A percentile compares a stretch with the other conserved stretches of the same genome.
Evolutionary conservation across 2,329 filamentous ascomycete species (phyloP).

Genomic region (Aspergillus flavus): DNA sequence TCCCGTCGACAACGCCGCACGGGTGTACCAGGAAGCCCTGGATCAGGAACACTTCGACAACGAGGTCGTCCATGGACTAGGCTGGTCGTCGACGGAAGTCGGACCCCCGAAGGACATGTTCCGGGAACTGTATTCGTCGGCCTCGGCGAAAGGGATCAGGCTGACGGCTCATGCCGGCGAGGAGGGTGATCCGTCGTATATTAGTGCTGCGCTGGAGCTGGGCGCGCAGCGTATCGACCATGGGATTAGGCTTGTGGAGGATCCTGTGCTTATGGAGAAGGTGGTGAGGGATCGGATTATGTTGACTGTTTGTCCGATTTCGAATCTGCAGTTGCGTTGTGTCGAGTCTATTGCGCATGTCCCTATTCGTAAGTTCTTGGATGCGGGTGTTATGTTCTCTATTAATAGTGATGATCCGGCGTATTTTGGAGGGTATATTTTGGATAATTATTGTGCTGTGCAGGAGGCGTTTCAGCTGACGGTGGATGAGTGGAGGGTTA

Average conservation of each 20-base stretch:
- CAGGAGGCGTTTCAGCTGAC: constrained; percentile 69
- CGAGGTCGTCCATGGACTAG: constrained; percentile 63
- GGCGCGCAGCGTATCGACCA: constrained; percentile 72
- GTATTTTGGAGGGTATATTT: constrained; percentile 75
- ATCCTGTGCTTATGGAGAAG: constrained; percentile 59
- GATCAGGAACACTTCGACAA: constrained; percentile 44
- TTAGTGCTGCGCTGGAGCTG: constrained; percentile 66
- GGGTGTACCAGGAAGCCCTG: constrained; percentile 44
- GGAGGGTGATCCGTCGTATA: constrained; percentile 70
- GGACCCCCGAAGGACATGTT: constrained; percentile 62
- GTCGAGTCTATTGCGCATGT: constrained; percentile 57
- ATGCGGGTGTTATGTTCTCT: constrained; percentile 66
- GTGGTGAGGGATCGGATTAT: constrained; percentile 62
- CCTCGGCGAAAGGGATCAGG: constrained; percentile 55
- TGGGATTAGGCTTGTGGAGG: constrained; percentile 66
- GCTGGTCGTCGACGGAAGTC: constrained; percentile 66
- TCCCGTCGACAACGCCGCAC: constrained; percentile 59
- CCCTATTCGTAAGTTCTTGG: constrained; percentile 65
- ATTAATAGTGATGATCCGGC: constrained; percentile 76
- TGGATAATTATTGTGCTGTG: constrained; percentile 75
- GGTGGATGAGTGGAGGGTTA: constrained; percentile 66
- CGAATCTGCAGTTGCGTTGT: constrained; percentile 68
- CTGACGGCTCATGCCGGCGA: constrained; percentile 78
- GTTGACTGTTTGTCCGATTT: constrained; percentile 72
- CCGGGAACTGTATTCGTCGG: constrained; percentile 61